Evolutionary conservation across 2,329 filamentous ascomycete genomes (phyloP).

Genomic region (Aspergillus pseudonomiae): DNA sequence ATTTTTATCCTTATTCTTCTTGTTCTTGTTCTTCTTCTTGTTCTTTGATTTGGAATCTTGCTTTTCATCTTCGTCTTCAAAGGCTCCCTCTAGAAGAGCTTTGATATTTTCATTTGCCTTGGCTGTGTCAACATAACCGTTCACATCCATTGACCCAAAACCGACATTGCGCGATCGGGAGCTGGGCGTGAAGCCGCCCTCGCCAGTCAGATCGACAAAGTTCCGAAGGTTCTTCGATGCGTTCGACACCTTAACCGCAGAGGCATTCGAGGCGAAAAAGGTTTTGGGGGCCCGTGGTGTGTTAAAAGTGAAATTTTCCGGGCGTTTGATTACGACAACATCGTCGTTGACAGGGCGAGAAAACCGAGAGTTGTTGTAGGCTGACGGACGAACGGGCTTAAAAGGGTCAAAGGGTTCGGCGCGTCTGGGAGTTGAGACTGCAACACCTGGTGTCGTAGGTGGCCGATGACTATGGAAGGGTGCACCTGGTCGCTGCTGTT

Average conservation of each 20-base stretch:
- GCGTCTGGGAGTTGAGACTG: constrained; percentile 27
- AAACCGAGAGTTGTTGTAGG: constrained; percentile 36
- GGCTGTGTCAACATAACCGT: constrained; percentile 52
- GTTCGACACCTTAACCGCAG: constrained; percentile 43
- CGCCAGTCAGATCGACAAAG: constrained; percentile 54
- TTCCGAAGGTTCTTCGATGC: constrained; percentile 47
- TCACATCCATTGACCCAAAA: constrained; percentile 59
- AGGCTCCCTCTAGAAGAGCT: constrained; percentile 53
- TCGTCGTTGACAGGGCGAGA: constrained; percentile 28
- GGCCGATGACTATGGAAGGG: constrained; percentile 24
- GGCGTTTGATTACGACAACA: constrained; percentile 51
- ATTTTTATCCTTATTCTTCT: constrained; percentile 22
- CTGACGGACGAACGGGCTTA: constrained; percentile 41
- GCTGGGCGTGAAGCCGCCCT: constrained; percentile 53
- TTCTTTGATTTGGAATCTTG: constrained; percentile 41
- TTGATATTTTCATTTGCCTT: constrained; percentile 58
- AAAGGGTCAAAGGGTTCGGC: constrained; percentile 44
- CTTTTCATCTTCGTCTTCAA: constrained; percentile 54
- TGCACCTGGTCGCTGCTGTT: constrained; percentile 26
- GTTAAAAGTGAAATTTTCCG: constrained; percentile 51
- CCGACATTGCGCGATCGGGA: constrained; percentile 48
- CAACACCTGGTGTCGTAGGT: constrained; percentile 20
- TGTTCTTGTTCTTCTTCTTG: constrained; percentile 23
- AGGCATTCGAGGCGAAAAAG: constrained; percentile 56
- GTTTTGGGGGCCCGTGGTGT: constrained; percentile 56